Conservation (phyloP, 129 eudicot species). For the Cynara cardunculus region DNA sequence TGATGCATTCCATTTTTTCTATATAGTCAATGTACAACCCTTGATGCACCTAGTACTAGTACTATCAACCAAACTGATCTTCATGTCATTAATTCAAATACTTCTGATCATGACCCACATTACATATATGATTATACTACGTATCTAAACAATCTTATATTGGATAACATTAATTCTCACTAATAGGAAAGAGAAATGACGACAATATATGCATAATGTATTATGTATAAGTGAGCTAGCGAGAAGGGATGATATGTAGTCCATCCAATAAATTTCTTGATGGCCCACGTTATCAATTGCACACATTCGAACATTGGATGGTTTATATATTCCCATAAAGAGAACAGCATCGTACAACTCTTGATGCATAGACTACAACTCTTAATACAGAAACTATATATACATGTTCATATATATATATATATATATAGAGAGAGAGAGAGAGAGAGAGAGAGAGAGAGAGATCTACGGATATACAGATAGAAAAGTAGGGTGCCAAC, state of each 20-base stretch:
- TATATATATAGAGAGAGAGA: not conserved
- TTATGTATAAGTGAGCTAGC: not conserved
- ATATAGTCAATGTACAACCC: slow-evolving; percentile 2
- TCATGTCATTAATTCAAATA: not conserved
- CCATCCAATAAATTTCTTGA: not conserved
- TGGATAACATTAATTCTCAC: not conserved
- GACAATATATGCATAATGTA: not conserved
- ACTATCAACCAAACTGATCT: not conserved
- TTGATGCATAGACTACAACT: not conserved
- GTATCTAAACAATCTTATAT: not conserved
- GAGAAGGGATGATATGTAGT: not conserved
- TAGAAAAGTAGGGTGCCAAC: slow-evolving; percentile 12
- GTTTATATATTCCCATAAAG: not conserved
- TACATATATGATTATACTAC: not conserved
- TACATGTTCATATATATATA: not conserved
- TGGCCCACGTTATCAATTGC: not conserved
- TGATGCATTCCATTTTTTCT: slow-evolving; percentile 27
- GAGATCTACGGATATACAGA: not conserved
- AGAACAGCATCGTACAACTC: not conserved
- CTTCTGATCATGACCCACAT: not conserved
- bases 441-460: not conserved
- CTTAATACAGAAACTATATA: not conserved
- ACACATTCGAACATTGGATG: not conserved
- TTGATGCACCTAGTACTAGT: slow-evolving; percentile 7
- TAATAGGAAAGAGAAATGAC: not conserved